Conservation (phyloP, 164 flowering plant species). For the Sedum album region DNA sequence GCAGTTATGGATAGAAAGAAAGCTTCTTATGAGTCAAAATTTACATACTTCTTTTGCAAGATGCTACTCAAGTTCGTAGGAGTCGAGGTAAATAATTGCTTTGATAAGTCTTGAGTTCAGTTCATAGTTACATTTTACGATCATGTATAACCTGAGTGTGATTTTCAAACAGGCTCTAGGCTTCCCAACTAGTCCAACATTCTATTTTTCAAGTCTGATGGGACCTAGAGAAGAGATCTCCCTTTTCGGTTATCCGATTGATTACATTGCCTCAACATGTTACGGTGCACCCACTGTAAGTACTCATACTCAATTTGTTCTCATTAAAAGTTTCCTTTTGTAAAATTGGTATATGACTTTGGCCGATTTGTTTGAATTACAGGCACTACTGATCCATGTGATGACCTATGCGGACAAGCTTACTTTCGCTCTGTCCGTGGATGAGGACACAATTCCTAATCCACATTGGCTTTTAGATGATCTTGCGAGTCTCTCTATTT, state of each 20-base stretch:
- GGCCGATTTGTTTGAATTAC: background rate
- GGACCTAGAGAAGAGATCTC: conserved; percentile 6
- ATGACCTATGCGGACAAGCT: conserved; percentile 23
- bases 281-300: background rate
- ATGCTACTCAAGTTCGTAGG: background rate
- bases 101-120: too few relatives aligned
- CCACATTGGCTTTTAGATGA: conserved; percentile 19
- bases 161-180: background rate
- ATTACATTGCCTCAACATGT: background rate
- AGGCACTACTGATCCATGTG: conserved; percentile 26
- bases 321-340: background rate
- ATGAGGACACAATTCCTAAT: conserved; percentile 15
- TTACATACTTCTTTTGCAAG: background rate
- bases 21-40: conserved; percentile 1
- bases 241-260: background rate
- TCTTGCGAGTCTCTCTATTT: conserved; percentile 17
- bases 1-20: conserved; percentile 5
- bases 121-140: too few relatives aligned
- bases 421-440: conserved; percentile 21
- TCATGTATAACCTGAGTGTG: background rate
- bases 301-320: background rate
- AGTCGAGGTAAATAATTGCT: background rate
- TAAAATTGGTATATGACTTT: background rate
- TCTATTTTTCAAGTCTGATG: background rate
- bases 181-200: background rate